These are phyloP conservation scores for Phlyctochytrium planicorne DNA, from an alignment of 192 early-diverging fungal genomes.

Conservation along the genomic window DNA sequence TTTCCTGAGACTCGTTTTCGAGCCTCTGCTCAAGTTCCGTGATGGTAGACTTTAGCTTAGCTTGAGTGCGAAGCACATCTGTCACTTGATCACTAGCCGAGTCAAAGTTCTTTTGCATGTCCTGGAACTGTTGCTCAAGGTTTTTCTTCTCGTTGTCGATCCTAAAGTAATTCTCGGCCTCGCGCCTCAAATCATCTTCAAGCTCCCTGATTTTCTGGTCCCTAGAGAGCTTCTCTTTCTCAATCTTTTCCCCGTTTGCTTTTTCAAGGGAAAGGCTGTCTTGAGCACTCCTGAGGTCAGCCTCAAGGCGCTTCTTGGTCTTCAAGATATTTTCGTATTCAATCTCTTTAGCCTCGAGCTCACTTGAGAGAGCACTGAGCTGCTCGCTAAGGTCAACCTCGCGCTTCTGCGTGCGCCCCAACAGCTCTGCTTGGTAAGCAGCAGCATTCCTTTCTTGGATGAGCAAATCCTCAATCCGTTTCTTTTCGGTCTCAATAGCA, in stretches of 20 bases:
- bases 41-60: slow-evolving; percentile 46
- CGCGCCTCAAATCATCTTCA: slow-evolving; percentile 45
- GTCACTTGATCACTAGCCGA: slow-evolving; percentile 39
- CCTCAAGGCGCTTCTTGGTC: slow-evolving; percentile 41
- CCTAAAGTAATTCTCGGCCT: slow-evolving; percentile 31
- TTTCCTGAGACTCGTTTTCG: slow-evolving; percentile 44
- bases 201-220: slow-evolving; percentile 52
- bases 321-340: slow-evolving; percentile 41
- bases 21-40: slow-evolving; percentile 48
- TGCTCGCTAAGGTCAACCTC: slow-evolving; percentile 49
- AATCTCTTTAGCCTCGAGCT: slow-evolving; percentile 50
- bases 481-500: slow-evolving; percentile 69
- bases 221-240: slow-evolving; percentile 51
- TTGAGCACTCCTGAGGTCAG: slow-evolving; percentile 30
- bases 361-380: slow-evolving; percentile 37
- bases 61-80: slow-evolving; percentile 46
- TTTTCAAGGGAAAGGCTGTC: slow-evolving; percentile 34
- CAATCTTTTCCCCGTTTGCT: slow-evolving; percentile 43
- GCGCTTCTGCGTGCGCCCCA: slow-evolving; percentile 77
- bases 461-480: slow-evolving; percentile 65
- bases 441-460: slow-evolving; percentile 73
- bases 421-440: slow-evolving; percentile 80
- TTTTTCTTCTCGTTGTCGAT: slow-evolving; percentile 46
- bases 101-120: slow-evolving; percentile 44
- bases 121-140: slow-evolving; percentile 43